These are phyloP conservation scores for Yamadazyma conglobata DNA, from an alignment of 1,139 yeast species.

Conservation along the genomic window DNA sequence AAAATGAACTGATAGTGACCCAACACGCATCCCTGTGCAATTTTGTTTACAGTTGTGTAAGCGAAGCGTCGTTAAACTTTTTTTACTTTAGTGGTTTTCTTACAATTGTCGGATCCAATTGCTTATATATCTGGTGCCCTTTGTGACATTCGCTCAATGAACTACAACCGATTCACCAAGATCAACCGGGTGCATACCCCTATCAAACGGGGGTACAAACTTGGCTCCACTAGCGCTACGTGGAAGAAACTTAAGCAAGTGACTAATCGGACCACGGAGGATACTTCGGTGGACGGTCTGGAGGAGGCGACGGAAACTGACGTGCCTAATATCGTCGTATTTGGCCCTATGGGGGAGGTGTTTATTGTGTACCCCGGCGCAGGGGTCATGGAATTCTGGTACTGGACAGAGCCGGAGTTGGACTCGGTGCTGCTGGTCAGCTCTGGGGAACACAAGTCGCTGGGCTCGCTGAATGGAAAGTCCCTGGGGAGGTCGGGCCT, in stretches of 20 bases:
- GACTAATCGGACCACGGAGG: slow-evolving; percentile 14
- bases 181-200: slow-evolving; percentile 21
- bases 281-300: background rate
- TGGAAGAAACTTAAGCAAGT: slow-evolving; percentile 45
- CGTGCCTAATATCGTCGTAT: slow-evolving; percentile 19
- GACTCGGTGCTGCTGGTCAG: background rate
- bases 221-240: slow-evolving; percentile 43
- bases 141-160: too few species aligned
- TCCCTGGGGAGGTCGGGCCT: slow-evolving; percentile 1
- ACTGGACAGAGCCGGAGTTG: slow-evolving; percentile 35
- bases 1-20: too few species aligned
- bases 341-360: slow-evolving; percentile 47
- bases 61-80: too few species aligned
- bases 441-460: too few species aligned
- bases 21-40: too few species aligned
- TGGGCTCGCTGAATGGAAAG: too few species aligned
- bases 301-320: slow-evolving; percentile 1
- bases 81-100: too few species aligned
- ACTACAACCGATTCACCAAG: slow-evolving; percentile 8
- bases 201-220: slow-evolving; percentile 32
- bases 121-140: too few species aligned
- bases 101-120: too few species aligned
- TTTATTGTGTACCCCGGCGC: slow-evolving; percentile 29
- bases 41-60: too few species aligned
- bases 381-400: slow-evolving; percentile 46